Percentiles rank a stretch among this genome's conserved stretches.
Conservation (phyloP, 2,329 filamentous ascomycete genomes). For the Penicillium sp. region DNA sequence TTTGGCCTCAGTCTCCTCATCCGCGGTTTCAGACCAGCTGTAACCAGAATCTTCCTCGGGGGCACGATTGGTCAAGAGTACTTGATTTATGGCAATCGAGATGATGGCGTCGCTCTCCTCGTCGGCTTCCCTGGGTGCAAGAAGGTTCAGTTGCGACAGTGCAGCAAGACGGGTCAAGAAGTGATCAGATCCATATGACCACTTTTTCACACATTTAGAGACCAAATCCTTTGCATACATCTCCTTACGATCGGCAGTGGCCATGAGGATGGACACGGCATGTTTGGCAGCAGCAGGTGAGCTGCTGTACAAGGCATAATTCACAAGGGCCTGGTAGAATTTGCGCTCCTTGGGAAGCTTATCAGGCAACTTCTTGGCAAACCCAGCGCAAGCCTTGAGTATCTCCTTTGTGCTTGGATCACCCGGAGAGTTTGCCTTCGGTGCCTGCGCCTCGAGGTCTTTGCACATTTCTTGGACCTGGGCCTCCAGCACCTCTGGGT, state of each 20-base stretch:
- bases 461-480: conserved; percentile 89
- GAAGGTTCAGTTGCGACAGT: conserved; percentile 63
- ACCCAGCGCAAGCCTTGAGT: conserved; percentile 87
- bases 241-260: conserved; percentile 68
- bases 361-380: conserved; percentile 75
- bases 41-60: conserved; percentile 49
- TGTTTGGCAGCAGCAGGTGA: conserved; percentile 86
- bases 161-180: conserved; percentile 58
- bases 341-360: conserved; percentile 77
- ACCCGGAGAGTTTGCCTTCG: conserved; percentile 61
- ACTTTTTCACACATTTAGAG: conserved; percentile 66
- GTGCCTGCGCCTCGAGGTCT: conserved; percentile 73
- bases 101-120: conserved; percentile 72
- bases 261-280: conserved; percentile 82
- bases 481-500: conserved; percentile 84
- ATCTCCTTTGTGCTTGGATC: conserved; percentile 77
- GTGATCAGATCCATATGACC: conserved; percentile 64
- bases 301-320: conserved; percentile 74
- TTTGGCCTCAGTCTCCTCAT: conserved; percentile 79
- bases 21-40: conserved; percentile 65
- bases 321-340: conserved; percentile 72
- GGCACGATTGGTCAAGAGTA: conserved; percentile 64
- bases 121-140: conserved; percentile 65
- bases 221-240: conserved; percentile 81
- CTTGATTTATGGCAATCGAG: conserved; percentile 67